A percentile compares a stretch with the other conserved stretches of the same genome.
Evolutionary conservation across 108 stramenopile species (phyloP).

Genomic region (Cyclotella sp.): DNA sequence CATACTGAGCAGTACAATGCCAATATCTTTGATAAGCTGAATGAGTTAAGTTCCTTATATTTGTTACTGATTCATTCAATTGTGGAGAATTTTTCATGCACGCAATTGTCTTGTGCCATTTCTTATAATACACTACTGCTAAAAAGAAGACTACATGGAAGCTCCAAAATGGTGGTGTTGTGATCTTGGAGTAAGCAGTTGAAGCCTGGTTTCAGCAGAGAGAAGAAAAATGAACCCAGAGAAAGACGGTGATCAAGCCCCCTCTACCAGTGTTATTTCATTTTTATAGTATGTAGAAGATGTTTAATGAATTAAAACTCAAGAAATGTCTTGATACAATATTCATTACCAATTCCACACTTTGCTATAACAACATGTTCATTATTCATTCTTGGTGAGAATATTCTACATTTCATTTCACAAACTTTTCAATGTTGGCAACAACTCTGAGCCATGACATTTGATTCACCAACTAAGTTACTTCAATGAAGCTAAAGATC

Average conservation of each 20-base stretch:
- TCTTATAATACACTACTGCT: constrained; percentile 51
- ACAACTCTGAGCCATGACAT: too few relatives aligned
- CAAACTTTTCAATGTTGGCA: too few relatives aligned
- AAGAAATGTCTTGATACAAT: too few relatives aligned
- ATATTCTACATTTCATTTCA: too few relatives aligned
- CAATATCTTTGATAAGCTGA: constrained; percentile 58
- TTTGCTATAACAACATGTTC: too few relatives aligned
- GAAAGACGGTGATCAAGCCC: background rate
- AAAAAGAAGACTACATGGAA: constrained; percentile 70
- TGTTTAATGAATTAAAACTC: too few relatives aligned
- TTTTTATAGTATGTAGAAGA: background rate
- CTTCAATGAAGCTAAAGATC: too few relatives aligned
- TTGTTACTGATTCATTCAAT: background rate
- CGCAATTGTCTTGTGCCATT: background rate
- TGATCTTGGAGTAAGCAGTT: constrained; percentile 42
- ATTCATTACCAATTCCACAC: too few relatives aligned
- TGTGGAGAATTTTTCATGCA: background rate
- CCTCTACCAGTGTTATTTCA: background rate
- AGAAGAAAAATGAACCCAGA: constrained; percentile 43
- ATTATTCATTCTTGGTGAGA: too few relatives aligned
- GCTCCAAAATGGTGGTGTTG: constrained; percentile 51
- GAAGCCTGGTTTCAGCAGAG: constrained; percentile 37
- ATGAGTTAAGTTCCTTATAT: constrained; percentile 47
- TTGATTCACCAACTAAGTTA: too few relatives aligned
- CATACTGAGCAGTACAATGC: constrained; percentile 45